Evolutionary conservation across 768 basidiomycete genomes (phyloP).

Genomic region (Collybia mongolica): DNA sequence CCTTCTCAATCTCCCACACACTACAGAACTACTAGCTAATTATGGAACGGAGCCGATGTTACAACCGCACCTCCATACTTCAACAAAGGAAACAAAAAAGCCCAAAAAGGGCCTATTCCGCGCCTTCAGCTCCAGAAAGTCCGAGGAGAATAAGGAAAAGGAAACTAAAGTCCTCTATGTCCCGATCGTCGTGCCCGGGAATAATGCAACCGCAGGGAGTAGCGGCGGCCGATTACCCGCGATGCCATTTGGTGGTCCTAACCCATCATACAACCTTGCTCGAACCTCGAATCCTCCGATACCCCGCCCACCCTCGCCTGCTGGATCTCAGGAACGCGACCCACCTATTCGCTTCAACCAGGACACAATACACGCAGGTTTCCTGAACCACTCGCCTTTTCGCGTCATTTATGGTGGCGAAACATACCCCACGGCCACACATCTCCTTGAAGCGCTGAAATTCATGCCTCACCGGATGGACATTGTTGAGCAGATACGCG

Average conservation of each 20-base stretch:
- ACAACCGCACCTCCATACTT: slow-evolving; percentile 9
- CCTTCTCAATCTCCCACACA: slow-evolving; percentile 52
- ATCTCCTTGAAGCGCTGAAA: slow-evolving; percentile 77
- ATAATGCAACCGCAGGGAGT: background rate
- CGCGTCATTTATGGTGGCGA: slow-evolving; percentile 53
- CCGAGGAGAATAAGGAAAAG: slow-evolving; percentile 8
- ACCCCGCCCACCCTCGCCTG: background rate
- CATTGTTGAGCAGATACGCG: slow-evolving; percentile 56
- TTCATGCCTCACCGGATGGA: slow-evolving; percentile 52
- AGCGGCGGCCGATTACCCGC: background rate
- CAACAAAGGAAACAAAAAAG: slow-evolving; percentile 32
- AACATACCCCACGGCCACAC: slow-evolving; percentile 67
- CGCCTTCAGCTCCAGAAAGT: slow-evolving; percentile 34
- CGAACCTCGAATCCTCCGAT: background rate
- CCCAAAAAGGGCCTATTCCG: slow-evolving; percentile 41
- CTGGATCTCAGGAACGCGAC: background rate
- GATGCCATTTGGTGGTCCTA: background rate
- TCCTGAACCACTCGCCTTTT: slow-evolving; percentile 69
- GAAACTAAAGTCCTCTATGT: slow-evolving; percentile 20
- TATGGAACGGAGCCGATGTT: slow-evolving; percentile 11
- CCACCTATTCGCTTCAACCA: slow-evolving; percentile 44
- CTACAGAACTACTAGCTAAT: slow-evolving; percentile 34
- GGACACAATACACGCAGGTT: slow-evolving; percentile 35
- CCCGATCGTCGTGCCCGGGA: slow-evolving; percentile 11
- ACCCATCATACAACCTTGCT: too few relatives aligned